These are phyloP conservation scores for Fagus sylvatica DNA, from an alignment of 306 rosid genomes.

Conservation along the genomic window DNA sequence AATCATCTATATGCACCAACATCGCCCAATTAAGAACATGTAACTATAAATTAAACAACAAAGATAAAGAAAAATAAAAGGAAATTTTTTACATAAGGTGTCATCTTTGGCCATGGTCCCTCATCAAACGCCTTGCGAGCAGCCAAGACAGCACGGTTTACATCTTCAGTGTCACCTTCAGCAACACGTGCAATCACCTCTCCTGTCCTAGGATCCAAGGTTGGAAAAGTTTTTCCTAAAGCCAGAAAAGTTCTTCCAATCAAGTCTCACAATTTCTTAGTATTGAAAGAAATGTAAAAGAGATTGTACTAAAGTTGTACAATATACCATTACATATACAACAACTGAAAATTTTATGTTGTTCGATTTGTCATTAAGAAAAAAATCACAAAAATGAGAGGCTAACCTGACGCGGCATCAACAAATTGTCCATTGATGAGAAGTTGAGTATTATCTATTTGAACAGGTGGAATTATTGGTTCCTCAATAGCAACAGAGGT, in stretches of 20 bases:
- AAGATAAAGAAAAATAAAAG: background rate
- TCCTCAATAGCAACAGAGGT: constrained; percentile 51
- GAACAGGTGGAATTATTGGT: constrained; percentile 49
- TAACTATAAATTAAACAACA: too few species aligned
- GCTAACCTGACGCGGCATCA: constrained; percentile 69
- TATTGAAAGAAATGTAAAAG: background rate
- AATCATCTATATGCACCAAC: background rate
- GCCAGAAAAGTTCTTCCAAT: background rate
- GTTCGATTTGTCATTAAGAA: background rate
- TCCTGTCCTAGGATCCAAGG: constrained; percentile 73
- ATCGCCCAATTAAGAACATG: background rate
- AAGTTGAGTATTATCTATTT: constrained; percentile 52
- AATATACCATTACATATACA: background rate
- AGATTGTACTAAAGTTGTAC: background rate
- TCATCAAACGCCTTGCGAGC: constrained; percentile 82
- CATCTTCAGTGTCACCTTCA: constrained; percentile 66
- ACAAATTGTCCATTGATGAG: constrained; percentile 68
- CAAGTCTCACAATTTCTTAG: background rate
- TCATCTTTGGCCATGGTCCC: constrained; percentile 90
- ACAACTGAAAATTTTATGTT: background rate
- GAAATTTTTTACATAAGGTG: constrained; percentile 56
- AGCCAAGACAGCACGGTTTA: constrained; percentile 62
- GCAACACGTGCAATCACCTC: constrained; percentile 60
- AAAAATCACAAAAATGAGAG: constrained; percentile 9
- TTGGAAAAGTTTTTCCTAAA: constrained; percentile 71